Evolutionary conservation across 176 grass and related monocot genomes (phyloP).

Genomic region (Cocos nucifera): DNA sequence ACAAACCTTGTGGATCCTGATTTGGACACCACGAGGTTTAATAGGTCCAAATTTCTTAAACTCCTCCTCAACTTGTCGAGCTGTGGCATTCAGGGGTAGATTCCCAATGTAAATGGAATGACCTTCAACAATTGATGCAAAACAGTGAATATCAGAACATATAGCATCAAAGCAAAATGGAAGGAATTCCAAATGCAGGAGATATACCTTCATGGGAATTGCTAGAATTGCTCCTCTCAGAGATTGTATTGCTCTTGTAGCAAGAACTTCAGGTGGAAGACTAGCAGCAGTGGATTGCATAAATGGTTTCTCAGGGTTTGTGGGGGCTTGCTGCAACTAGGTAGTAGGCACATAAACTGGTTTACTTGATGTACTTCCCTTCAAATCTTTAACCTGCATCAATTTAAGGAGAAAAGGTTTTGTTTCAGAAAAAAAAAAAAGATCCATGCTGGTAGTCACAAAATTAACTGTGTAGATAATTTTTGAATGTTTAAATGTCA

Average conservation of each 20-base stretch:
- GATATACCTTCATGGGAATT: conserved; percentile 16
- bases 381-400: conserved; percentile 54
- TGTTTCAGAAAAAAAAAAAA: not conserved
- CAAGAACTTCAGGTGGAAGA: conserved; percentile 17
- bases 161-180: not conserved
- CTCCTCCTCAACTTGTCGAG: conserved; percentile 54
- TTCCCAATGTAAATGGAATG: conserved; percentile 68
- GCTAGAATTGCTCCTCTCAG: conserved; percentile 14
- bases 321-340: conserved; percentile 16
- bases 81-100: conserved; percentile 49
- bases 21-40: conserved; percentile 74
- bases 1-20: conserved; percentile 67
- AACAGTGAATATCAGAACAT: not conserved
- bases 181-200: too few species aligned
- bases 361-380: conserved; percentile 30
- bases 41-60: conserved; percentile 78
- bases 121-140: conserved; percentile 10
- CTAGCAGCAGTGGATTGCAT: conserved; percentile 1
- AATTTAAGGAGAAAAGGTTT: not conserved
- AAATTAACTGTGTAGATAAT: not conserved
- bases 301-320: conserved; percentile 34
- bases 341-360: conserved; percentile 29
- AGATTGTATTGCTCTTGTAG: conserved; percentile 24
- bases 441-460: too few species aligned
- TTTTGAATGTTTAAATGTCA: too few species aligned